Percentiles rank a stretch among this genome's conserved stretches.
Conservation (phyloP, 2,329 filamentous ascomycete species). For the Colletotrichum lini region DNA sequence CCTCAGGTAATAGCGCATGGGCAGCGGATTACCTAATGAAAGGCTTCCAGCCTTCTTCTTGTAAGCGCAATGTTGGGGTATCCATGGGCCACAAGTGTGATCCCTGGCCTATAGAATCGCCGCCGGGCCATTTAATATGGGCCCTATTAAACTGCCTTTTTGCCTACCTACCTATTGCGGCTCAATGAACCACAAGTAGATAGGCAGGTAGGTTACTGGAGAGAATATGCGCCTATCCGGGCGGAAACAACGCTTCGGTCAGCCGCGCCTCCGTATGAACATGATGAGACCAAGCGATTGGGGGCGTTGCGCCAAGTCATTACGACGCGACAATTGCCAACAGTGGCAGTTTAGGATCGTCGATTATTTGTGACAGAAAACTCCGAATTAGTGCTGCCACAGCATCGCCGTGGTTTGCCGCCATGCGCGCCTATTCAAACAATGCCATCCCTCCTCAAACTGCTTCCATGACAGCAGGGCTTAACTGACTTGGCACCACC, state of each 20-base stretch:
- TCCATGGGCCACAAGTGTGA: too few species aligned
- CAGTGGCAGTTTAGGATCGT: too few species aligned
- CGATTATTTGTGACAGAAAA: background rate
- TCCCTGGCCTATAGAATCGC: slow-evolving; percentile 16
- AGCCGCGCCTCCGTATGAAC: background rate
- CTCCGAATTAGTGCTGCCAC: slow-evolving; percentile 5
- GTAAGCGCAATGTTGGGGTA: background rate
- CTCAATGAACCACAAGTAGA: background rate
- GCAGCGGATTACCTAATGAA: slow-evolving; percentile 17
- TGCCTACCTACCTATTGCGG: background rate
- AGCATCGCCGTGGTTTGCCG: background rate
- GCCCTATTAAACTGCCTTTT: background rate
- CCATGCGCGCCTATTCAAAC: slow-evolving; percentile 10
- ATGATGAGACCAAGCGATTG: background rate
- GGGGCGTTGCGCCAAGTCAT: background rate
- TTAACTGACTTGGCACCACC: background rate
- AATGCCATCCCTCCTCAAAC: slow-evolving; percentile 9
- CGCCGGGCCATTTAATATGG: background rate
- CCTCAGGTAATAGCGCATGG: background rate
- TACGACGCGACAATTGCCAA: background rate
- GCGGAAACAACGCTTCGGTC: background rate
- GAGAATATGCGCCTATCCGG: background rate
- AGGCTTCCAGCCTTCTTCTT: background rate
- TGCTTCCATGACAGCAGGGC: slow-evolving; percentile 1
- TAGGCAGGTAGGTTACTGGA: background rate